Evolutionary conservation across 2,329 filamentous ascomycete genomes (phyloP).

Genomic region (Aspergillus novofumigatus): DNA sequence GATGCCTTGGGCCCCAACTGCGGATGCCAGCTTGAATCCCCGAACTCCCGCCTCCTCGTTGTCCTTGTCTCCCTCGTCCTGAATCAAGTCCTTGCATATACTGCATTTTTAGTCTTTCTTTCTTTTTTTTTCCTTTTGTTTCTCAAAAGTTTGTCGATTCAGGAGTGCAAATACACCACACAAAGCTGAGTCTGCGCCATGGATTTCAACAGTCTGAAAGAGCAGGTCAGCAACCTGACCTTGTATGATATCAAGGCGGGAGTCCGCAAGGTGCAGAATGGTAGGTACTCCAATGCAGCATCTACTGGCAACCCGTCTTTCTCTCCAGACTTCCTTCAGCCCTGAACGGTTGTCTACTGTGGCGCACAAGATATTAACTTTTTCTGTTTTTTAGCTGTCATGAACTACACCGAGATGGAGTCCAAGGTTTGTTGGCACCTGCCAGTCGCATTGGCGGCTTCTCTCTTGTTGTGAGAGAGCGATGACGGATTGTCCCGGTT

Average conservation of each 20-base stretch:
- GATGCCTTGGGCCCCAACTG: slow-evolving; percentile 14
- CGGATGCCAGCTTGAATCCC: slow-evolving; percentile 24
- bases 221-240: slow-evolving; percentile 84
- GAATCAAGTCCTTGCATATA: neutral
- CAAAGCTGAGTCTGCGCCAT: slow-evolving; percentile 47
- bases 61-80: slow-evolving; percentile 7
- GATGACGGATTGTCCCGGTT: slow-evolving; percentile 1
- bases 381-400: slow-evolving; percentile 63
- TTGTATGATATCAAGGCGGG: slow-evolving; percentile 94
- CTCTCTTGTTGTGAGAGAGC: slow-evolving; percentile 1
- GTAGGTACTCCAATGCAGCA: slow-evolving; percentile 49
- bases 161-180: slow-evolving; percentile 7
- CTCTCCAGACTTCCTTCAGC: neutral
- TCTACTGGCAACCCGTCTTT: neutral
- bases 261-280: slow-evolving; percentile 95
- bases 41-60: slow-evolving; percentile 14
- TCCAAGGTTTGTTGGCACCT: slow-evolving; percentile 48
- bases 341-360: neutral
- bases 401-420: slow-evolving; percentile 98
- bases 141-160: slow-evolving; percentile 4
- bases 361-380: slow-evolving; percentile 7
- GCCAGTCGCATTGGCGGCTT: slow-evolving; percentile 7
- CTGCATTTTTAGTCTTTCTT: slow-evolving; percentile 8
- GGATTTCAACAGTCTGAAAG: slow-evolving; percentile 82
- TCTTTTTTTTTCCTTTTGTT: slow-evolving; percentile 1